Base-by-base conservation (phyloP, 2,329 filamentous ascomycete genomes). In the Anthostomella pinea region DNA sequence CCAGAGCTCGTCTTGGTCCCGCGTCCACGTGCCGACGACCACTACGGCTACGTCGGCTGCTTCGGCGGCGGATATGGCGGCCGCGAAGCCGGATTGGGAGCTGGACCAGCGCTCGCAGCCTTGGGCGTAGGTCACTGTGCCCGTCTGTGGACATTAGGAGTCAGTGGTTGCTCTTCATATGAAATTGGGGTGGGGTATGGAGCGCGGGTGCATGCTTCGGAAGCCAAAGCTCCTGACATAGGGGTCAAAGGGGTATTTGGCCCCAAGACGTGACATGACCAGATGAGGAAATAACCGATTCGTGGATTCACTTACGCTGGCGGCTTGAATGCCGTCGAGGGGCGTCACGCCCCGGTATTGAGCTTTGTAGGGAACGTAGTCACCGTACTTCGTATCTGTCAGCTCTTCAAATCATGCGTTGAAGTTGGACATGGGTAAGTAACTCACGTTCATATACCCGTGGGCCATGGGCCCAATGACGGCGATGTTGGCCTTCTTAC, bases 401-500 rank as follows among this genome's bases (percentile, higher is more conserved):
- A n/a, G n/a, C n/a, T n/a, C n/a, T n/a, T n/a, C n/a, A n/a, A n/a
- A n/a, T n/a, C n/a, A n/a, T n/a, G n/a, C n/a, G n/a, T n/a, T n/a
- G n/a, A n/a, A n/a, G n/a, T n/a, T n/a, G n/a, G n/a, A n/a, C n/a
- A n/a, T n/a, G n/a, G n/a, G 22, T 8, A 11, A 29, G 16, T 17
- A 19, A 65, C 73, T 63, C 49, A 80, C 77, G 51, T 86, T 86
- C 70, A 85, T 79, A 46, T 72, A 83, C 1, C 77, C 80, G 48
- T 83, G 75, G 2, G 80, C 83, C 78, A 88, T 87, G 2, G 83
- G 83, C 0, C 85, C 85, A 50, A 88, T 85, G 11, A 88, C 79
- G 4, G 83, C 83, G 39, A 87, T 70, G 11, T 76, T 79, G n/a
- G 80, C 81, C 6, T 75, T 69, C 54, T 83, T 85, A 45, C 70